Conservation (phyloP, 2,329 filamentous ascomycete genomes). For the Grosmannia huntii region DNA sequence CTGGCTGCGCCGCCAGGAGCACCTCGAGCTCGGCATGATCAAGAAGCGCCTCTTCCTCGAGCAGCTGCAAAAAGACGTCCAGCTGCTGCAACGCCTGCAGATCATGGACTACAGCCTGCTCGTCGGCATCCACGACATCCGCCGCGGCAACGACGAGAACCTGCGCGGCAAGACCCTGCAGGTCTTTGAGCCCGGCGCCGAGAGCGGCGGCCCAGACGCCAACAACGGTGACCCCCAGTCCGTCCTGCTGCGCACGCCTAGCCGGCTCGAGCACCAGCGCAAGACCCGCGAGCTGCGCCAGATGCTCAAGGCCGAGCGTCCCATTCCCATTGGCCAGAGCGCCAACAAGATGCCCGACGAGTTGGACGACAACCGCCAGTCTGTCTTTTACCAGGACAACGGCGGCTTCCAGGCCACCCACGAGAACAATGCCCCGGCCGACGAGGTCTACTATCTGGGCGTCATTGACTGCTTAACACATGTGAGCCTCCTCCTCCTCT, state of each 20-base stretch:
- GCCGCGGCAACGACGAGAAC: slow-evolving; percentile 89
- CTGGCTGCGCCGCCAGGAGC: slow-evolving; percentile 76
- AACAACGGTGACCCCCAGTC: slow-evolving; percentile 33
- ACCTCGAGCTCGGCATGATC: slow-evolving; percentile 75
- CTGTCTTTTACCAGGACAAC: slow-evolving; percentile 87
- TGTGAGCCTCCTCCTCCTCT: slow-evolving; percentile 41
- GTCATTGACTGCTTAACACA: slow-evolving; percentile 98
- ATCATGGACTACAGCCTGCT: slow-evolving; percentile 99
- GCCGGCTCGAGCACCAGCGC: slow-evolving; percentile 79
- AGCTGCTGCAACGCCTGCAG: slow-evolving; percentile 70
- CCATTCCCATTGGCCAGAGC: slow-evolving; percentile 80
- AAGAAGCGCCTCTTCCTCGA: slow-evolving; percentile 83
- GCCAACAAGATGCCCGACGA: slow-evolving; percentile 82
- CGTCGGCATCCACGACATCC: slow-evolving; percentile 84
- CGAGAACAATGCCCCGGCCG: slow-evolving; percentile 69
- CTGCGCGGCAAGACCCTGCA: slow-evolving; percentile 78
- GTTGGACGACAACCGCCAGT: slow-evolving; percentile 60
- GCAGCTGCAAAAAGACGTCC: slow-evolving; percentile 79
- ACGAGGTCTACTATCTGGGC: slow-evolving; percentile 94
- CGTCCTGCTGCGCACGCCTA: slow-evolving; percentile 75
- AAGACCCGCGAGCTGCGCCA: slow-evolving; percentile 85
- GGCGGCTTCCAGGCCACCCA: slow-evolving; percentile 89
- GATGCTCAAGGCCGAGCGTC: slow-evolving; percentile 84
- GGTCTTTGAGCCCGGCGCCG: slow-evolving; percentile 83
- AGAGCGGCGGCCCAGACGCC: slow-evolving; percentile 40